These are phyloP conservation scores for Pezicula rhizophila DNA, from an alignment of 2,329 filamentous ascomycete genomes.

Conservation along the genomic window DNA sequence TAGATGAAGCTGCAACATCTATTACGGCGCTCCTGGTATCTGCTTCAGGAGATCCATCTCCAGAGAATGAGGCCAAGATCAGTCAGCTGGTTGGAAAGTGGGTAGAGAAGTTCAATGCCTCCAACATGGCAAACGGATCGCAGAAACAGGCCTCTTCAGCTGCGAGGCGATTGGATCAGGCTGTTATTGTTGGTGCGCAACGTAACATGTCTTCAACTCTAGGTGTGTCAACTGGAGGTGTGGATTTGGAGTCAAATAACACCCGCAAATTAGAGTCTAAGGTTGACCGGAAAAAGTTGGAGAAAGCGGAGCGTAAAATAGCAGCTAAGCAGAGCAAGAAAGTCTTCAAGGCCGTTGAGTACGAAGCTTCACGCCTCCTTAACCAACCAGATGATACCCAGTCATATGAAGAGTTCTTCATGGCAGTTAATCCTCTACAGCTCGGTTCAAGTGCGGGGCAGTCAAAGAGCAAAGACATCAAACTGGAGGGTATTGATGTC, in stretches of 20 bases:
- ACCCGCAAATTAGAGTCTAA: constrained; percentile 92
- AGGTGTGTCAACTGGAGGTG: constrained; percentile 73
- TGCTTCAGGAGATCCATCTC: constrained; percentile 77
- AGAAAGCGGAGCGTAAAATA: constrained; percentile 97
- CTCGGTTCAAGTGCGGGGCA: constrained; percentile 63
- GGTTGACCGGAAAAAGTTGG: constrained; percentile 96
- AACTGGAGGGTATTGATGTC: constrained; percentile 92
- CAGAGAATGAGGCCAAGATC: constrained; percentile 69
- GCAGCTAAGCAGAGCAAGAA: constrained; percentile 98
- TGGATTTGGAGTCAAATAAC: constrained; percentile 92
- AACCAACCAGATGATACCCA: constrained; percentile 76
- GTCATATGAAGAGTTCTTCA: constrained; percentile 99
- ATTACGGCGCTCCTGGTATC: constrained; percentile 88
- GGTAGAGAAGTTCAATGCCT: constrained; percentile 72
- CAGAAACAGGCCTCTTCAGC: constrained; percentile 65
- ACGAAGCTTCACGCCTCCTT: constrained; percentile 87
- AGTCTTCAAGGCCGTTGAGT: constrained; percentile 95
- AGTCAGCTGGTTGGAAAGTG: constrained; percentile 83
- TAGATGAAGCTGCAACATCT: constrained; percentile 76
- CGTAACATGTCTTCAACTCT: constrained; percentile 94
- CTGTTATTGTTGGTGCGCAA: constrained; percentile 89
- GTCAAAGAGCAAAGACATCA: constrained; percentile 97
- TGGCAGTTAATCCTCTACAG: constrained; percentile 96
- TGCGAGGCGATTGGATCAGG: constrained; percentile 83
- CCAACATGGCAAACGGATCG: constrained; percentile 63